These are phyloP conservation scores for Pseudohalonectria lignicola DNA, from an alignment of 2,329 filamentous ascomycete species.

Conservation along the genomic window DNA sequence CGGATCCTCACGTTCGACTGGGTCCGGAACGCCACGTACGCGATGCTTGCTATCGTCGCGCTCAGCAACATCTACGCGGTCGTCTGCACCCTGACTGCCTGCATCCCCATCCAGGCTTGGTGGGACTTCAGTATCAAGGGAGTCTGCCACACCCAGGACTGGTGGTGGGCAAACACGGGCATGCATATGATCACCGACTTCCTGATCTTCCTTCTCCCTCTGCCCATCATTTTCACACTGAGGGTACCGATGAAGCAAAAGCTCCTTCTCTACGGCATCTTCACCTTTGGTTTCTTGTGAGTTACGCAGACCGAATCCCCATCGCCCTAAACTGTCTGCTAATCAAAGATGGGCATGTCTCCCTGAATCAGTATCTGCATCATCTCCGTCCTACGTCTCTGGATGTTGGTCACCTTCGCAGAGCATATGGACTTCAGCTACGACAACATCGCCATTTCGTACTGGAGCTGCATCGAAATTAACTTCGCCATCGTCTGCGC, in stretches of 20 bases:
- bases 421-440: conserved; percentile 15
- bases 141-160: conserved; percentile 2
- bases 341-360: too few species aligned
- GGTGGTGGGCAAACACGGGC: conserved; percentile 1
- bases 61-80: conserved; percentile 14
- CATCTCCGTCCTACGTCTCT: conserved; percentile 18
- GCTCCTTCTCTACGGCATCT: conserved; percentile 12
- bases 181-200: conserved; percentile 55
- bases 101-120: conserved; percentile 15
- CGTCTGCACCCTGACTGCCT: conserved; percentile 13
- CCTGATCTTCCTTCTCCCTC: conserved; percentile 2
- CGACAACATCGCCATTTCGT: conserved; percentile 15
- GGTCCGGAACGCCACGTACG: conserved; percentile 15
- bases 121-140: conserved; percentile 11
- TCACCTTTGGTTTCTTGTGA: conserved; percentile 28
- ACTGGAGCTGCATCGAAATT: conserved; percentile 22
- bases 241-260: conserved; percentile 1
- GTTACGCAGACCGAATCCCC: conserved; percentile 8
- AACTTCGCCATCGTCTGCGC: conserved; percentile 22
- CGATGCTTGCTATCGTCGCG: conserved; percentile 12
- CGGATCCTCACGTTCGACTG: conserved; percentile 14
- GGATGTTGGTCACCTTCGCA: conserved; percentile 10
- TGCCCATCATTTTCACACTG: conserved; percentile 1
- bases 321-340: too few species aligned
- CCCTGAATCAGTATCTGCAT: conserved; percentile 17